Evolutionary conservation across 176 grass and related monocot genomes (phyloP).

Genomic region (Carex myosuroides): DNA sequence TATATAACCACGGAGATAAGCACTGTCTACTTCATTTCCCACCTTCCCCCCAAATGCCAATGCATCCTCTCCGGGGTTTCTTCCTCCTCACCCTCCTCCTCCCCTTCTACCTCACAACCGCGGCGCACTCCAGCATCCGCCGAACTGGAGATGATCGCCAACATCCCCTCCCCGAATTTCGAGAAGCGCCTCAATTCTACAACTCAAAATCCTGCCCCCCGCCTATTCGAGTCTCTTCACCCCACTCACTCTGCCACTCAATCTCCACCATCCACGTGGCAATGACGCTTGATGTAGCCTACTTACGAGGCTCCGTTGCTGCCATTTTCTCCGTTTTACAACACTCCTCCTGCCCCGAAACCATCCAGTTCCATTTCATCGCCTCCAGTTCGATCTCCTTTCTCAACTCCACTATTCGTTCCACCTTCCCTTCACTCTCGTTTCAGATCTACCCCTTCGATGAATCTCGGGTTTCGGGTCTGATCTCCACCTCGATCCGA

Average conservation of each 20-base stretch:
- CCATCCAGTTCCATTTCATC: conserved; percentile 62
- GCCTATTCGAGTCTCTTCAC: not conserved
- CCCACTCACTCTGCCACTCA: conserved; percentile 9
- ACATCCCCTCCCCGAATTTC: conserved; percentile 16
- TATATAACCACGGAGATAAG: not conserved
- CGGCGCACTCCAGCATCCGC: not conserved
- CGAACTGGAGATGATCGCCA: not conserved
- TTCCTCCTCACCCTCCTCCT: not conserved
- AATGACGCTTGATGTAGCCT: conserved; percentile 70
- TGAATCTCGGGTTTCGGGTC: conserved; percentile 45
- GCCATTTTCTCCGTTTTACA: conserved; percentile 64
- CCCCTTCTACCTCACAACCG: not conserved
- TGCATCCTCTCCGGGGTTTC: not conserved
- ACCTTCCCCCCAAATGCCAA: not conserved
- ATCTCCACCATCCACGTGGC: conserved; percentile 43
- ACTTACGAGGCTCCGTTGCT: conserved; percentile 62
- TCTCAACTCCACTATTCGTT: conserved; percentile 27
- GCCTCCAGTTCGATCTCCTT: conserved; percentile 26
- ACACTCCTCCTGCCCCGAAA: conserved; percentile 65
- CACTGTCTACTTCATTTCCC: not conserved
- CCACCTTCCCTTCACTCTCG: conserved; percentile 47
- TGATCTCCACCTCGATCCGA: conserved; percentile 66
- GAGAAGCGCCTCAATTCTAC: conserved; percentile 57
- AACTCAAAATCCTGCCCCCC: conserved; percentile 37
- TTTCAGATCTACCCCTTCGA: conserved; percentile 61